Conservation (phyloP, 1,284 basidiomycete species). For the Cystobasidiaceae sp. region DNA sequence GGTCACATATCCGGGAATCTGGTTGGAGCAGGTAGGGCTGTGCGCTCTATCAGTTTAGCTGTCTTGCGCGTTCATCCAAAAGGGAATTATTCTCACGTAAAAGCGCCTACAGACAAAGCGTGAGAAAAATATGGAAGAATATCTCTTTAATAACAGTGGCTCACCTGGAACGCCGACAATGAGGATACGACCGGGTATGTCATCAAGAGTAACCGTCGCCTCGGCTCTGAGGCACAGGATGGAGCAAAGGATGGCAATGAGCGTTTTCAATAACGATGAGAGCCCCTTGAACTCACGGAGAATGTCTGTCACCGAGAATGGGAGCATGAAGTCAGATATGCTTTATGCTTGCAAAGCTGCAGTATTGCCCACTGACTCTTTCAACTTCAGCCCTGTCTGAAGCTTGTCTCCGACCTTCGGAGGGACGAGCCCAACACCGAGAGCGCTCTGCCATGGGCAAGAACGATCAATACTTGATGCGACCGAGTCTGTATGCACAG, state of each 20-base stretch:
- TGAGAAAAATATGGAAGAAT: too few species aligned
- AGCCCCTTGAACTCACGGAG: background rate
- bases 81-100: slow-evolving; percentile 1
- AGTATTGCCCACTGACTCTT: slow-evolving; percentile 10
- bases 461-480: background rate
- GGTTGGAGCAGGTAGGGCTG: slow-evolving; percentile 42
- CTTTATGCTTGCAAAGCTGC: background rate
- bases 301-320: background rate
- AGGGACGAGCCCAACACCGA: background rate
- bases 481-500: background rate
- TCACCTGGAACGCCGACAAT: slow-evolving; percentile 37
- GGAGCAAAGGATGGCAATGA: background rate
- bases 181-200: slow-evolving; percentile 24
- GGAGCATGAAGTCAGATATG: background rate
- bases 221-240: background rate
- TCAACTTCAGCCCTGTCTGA: slow-evolving; percentile 11
- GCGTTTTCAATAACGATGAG: background rate
- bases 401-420: slow-evolving; percentile 16
- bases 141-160: too few species aligned
- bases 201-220: slow-evolving; percentile 1
- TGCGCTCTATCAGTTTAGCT: background rate
- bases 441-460: background rate
- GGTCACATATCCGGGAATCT: slow-evolving; percentile 44
- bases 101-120: too few species aligned
- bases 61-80: background rate